A percentile compares a stretch with the other conserved stretches of the same genome.
These are phyloP conservation scores for Penicillium sp. DNA, from an alignment of 2,329 filamentous ascomycete species.

Conservation along the genomic window DNA sequence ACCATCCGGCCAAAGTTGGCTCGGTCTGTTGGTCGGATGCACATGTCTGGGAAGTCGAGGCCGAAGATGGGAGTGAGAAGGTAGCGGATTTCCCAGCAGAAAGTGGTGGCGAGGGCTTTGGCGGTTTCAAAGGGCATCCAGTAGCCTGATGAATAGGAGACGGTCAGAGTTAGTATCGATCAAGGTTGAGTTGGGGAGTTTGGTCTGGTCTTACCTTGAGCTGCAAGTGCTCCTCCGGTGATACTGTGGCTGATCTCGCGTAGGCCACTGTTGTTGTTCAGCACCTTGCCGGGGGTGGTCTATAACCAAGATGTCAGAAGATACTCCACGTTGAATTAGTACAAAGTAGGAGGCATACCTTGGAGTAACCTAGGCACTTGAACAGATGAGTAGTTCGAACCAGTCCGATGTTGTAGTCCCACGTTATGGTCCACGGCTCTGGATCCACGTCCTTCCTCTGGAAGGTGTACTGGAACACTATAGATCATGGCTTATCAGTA, in stretches of 20 bases:
- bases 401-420: conserved; percentile 95
- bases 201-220: conserved; percentile 71
- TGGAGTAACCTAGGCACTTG: conserved; percentile 85
- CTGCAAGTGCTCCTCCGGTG: conserved; percentile 86
- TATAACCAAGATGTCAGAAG: conserved; percentile 46
- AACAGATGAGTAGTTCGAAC: conserved; percentile 95
- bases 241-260: conserved; percentile 92
- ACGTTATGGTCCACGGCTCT: conserved; percentile 78
- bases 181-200: neutral
- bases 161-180: neutral
- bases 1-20: conserved; percentile 70
- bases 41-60: conserved; percentile 75
- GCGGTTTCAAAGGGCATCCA: conserved; percentile 95
- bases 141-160: conserved; percentile 67
- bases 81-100: conserved; percentile 82
- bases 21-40: conserved; percentile 65
- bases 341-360: conserved; percentile 62
- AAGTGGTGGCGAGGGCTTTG: conserved; percentile 83
- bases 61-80: conserved; percentile 92
- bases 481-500: neutral
- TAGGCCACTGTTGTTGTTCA: conserved; percentile 78
- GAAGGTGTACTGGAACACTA: conserved; percentile 74
- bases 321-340: neutral
- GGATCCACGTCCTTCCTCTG: conserved; percentile 67
- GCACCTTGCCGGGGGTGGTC: conserved; percentile 87